These are phyloP conservation scores for Calonectria pteridis DNA, from an alignment of 2,329 filamentous ascomycete genomes.

Conservation along the genomic window DNA sequence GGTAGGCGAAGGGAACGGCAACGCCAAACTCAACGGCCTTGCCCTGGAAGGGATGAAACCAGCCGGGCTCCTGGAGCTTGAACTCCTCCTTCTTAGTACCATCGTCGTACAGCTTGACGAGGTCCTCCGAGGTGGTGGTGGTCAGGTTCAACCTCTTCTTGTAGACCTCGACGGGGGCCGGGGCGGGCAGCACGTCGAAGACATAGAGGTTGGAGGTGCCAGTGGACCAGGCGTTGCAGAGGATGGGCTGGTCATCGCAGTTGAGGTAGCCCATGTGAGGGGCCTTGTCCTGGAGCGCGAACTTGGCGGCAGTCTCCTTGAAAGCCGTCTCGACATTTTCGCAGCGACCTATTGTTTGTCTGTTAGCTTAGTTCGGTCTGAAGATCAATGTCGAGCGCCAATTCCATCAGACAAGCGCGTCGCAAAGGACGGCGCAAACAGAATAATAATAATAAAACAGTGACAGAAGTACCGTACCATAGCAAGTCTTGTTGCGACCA, in stretches of 20 bases:
- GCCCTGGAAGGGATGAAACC: slow-evolving; percentile 84
- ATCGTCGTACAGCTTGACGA: slow-evolving; percentile 70
- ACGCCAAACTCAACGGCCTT: slow-evolving; percentile 72
- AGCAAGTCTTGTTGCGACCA: slow-evolving; percentile 84
- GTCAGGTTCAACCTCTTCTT: slow-evolving; percentile 77
- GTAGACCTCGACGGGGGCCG: slow-evolving; percentile 73
- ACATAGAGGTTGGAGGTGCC: slow-evolving; percentile 75
- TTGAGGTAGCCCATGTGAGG: slow-evolving; percentile 78
- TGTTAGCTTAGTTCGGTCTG: slow-evolving; percentile 40
- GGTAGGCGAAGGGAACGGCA: slow-evolving; percentile 74
- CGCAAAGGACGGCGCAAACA: slow-evolving; percentile 10
- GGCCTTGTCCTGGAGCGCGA: slow-evolving; percentile 70
- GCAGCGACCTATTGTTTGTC: slow-evolving; percentile 68
- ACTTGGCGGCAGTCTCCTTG: slow-evolving; percentile 74
- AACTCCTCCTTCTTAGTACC: slow-evolving; percentile 61
- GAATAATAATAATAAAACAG: background rate
- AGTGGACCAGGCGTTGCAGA: slow-evolving; percentile 81
- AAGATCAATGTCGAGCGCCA: background rate
- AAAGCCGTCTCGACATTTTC: slow-evolving; percentile 72
- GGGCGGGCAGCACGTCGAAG: slow-evolving; percentile 75
- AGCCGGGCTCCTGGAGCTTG: slow-evolving; percentile 64
- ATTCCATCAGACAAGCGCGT: slow-evolving; percentile 3
- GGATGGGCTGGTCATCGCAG: slow-evolving; percentile 79
- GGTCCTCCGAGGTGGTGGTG: slow-evolving; percentile 72
- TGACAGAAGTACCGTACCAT: slow-evolving; percentile 58